Evolutionary conservation across 148 eudicot genomes (phyloP).

Genomic region (Rhododendron vialii): DNA sequence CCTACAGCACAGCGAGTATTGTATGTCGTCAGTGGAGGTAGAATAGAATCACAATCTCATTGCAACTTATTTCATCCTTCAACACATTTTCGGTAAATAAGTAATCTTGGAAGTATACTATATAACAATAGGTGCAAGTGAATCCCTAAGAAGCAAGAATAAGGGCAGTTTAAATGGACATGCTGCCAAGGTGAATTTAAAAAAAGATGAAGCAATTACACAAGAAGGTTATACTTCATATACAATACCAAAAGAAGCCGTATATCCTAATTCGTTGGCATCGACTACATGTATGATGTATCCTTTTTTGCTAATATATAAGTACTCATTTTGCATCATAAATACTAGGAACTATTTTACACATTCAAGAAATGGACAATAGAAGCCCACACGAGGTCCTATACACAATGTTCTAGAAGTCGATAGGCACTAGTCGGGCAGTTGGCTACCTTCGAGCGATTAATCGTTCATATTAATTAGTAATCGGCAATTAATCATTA

Average conservation of each 20-base stretch:
- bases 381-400: background rate
- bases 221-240: background rate
- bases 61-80: background rate
- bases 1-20: constrained; percentile 36
- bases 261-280: background rate
- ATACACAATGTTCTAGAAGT: no score
- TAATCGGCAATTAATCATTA: no score
- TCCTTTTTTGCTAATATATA: background rate
- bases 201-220: background rate
- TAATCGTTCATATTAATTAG: no score
- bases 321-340: background rate
- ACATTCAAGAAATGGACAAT: background rate
- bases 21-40: background rate
- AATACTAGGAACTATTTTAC: background rate
- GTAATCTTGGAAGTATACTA: background rate
- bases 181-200: background rate
- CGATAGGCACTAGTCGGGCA: no score
- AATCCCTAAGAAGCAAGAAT: background rate
- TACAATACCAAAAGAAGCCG: background rate
- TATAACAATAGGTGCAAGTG: background rate
- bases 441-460: no score
- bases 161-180: background rate
- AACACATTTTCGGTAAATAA: background rate
- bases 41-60: background rate
- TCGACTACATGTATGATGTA: background rate